These are phyloP conservation scores for Lasiodiplodia sp. DNA, from an alignment of 2,329 filamentous ascomycete species.

Conservation along the genomic window DNA sequence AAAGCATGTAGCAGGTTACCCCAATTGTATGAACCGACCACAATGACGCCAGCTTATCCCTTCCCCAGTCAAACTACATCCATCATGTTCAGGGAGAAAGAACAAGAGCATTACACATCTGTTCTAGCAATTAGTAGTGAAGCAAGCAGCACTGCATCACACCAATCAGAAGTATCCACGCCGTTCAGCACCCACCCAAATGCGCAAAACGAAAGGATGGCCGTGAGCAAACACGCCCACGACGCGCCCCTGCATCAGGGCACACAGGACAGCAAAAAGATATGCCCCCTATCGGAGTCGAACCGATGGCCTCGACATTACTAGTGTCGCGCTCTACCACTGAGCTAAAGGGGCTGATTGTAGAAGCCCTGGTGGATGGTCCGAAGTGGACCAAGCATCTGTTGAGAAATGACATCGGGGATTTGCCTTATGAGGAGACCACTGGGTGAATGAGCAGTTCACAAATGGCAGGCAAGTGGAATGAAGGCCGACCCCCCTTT, in stretches of 20 bases:
- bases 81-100: not conserved
- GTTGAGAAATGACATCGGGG: not conserved
- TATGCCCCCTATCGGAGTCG: conserved; percentile 30
- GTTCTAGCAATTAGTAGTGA: not conserved
- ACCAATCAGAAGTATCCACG: not conserved
- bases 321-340: conserved; percentile 31
- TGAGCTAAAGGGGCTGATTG: conserved; percentile 28
- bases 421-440: not conserved
- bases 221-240: not conserved
- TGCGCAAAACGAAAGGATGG: not conserved
- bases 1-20: not conserved
- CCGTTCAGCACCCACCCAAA: not conserved
- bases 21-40: not conserved
- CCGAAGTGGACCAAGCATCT: not conserved
- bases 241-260: not conserved
- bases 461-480: not conserved
- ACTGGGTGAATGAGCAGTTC: not conserved
- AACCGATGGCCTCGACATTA: conserved; percentile 31
- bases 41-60: not conserved
- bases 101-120: not conserved
- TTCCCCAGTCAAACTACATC: not conserved
- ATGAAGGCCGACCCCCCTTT: not conserved
- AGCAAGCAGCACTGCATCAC: not conserved
- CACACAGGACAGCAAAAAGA: conserved; percentile 1
- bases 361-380: not conserved